These are phyloP conservation scores for Neltuma alba DNA, from an alignment of 306 rosid species.

Conservation along the genomic window DNA sequence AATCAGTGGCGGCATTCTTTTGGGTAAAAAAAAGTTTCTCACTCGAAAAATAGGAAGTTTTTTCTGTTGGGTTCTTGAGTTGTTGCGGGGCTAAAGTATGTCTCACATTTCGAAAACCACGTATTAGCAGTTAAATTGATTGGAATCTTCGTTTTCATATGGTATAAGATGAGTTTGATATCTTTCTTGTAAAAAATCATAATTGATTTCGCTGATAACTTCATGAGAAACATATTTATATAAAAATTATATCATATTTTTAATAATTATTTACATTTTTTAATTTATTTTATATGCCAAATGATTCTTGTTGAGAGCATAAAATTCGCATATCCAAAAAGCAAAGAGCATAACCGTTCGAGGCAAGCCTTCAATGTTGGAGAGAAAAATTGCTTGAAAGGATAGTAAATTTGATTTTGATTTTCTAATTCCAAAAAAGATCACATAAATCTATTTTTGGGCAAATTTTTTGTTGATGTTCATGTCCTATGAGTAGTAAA, in stretches of 20 bases:
- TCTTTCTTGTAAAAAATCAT: too few relatives aligned
- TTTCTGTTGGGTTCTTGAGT: too few relatives aligned
- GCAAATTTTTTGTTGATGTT: slow-evolving; percentile 25
- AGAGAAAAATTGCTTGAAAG: not conserved
- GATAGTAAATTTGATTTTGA: not conserved
- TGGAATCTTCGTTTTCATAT: too few relatives aligned
- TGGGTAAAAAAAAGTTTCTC: too few relatives aligned
- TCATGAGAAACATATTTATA: too few relatives aligned
- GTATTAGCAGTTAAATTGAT: too few relatives aligned
- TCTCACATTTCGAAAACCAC: too few relatives aligned
- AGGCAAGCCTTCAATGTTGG: not conserved
- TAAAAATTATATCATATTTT: not conserved
- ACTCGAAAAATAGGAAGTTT: too few relatives aligned
- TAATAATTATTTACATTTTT: too few relatives aligned
- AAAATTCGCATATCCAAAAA: not conserved
- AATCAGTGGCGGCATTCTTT: not conserved
- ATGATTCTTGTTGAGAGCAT: not conserved
- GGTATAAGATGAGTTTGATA: too few relatives aligned
- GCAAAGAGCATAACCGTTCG: not conserved
- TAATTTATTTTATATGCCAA: not conserved
- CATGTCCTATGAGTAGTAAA: slow-evolving; percentile 21
- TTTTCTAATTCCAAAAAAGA: not conserved
- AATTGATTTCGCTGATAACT: too few relatives aligned
- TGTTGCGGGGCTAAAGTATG: too few relatives aligned
- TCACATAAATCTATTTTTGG: slow-evolving; percentile 22